Percentiles rank a stretch among this genome's conserved stretches.
Evolutionary conservation across 2,329 filamentous ascomycete genomes (phyloP).

Genomic region (Fusarium coicis): DNA sequence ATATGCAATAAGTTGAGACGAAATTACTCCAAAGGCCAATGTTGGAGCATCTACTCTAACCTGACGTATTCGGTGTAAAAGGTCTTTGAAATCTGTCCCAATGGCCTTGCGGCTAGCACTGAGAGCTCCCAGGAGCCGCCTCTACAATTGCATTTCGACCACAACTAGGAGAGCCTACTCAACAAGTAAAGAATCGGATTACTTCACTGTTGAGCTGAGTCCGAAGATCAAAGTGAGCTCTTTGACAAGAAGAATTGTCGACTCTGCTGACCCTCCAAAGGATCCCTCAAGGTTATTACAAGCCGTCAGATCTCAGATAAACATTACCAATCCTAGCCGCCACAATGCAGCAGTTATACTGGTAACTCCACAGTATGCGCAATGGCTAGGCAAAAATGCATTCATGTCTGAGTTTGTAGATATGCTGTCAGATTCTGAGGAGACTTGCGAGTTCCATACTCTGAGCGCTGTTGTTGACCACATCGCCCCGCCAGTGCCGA

Average conservation of each 20-base stretch:
- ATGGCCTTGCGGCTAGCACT: conserved; percentile 40
- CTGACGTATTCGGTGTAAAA: not conserved
- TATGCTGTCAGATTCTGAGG: conserved; percentile 57
- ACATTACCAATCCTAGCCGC: conserved; percentile 43
- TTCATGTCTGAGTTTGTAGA: conserved; percentile 57
- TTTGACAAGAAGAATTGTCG: not conserved
- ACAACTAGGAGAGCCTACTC: conserved; percentile 39
- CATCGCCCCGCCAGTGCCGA: conserved; percentile 53
- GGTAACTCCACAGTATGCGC: conserved; percentile 60
- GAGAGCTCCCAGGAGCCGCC: conserved; percentile 33
- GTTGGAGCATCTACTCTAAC: not conserved
- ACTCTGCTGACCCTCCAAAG: conserved; percentile 22
- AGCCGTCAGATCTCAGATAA: conserved; percentile 34
- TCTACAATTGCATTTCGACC: conserved; percentile 21
- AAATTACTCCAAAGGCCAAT: not conserved
- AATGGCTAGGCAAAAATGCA: conserved; percentile 57
- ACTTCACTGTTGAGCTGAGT: conserved; percentile 39
- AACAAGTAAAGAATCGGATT: conserved; percentile 16
- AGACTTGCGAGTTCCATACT: conserved; percentile 56
- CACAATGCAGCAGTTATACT: conserved; percentile 61
- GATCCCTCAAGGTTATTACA: conserved; percentile 31
- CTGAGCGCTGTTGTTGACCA: conserved; percentile 68
- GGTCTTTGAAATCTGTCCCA: not conserved
- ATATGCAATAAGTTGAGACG: not conserved
- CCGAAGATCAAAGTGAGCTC: conserved; percentile 21